Conservation (phyloP, 108 stramenopile species). For the Schizochytrium sp. region DNA sequence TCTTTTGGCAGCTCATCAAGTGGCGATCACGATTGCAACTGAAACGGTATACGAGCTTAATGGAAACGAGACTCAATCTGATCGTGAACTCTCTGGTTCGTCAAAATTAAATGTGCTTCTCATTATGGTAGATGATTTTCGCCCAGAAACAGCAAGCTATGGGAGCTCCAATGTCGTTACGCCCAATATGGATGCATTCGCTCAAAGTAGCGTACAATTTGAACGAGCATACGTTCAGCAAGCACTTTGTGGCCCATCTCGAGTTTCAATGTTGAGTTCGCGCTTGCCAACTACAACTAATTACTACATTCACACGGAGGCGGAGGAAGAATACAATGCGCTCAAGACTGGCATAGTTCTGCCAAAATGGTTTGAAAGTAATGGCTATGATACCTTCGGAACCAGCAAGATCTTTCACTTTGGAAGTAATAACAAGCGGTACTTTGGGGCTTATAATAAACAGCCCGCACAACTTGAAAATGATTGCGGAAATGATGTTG, state of each 20-base stretch:
- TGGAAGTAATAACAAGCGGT: background rate
- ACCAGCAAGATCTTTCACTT: conserved; percentile 53
- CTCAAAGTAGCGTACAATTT: background rate
- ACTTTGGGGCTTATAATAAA: conserved; percentile 11
- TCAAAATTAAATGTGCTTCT: conserved; percentile 32
- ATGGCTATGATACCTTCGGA: conserved; percentile 23
- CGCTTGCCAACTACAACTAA: conserved; percentile 3
- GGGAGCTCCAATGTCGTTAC: conserved; percentile 33
- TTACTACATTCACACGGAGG: conserved; percentile 27
- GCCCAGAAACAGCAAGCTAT: background rate
- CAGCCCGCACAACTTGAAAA: background rate
- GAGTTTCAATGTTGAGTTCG: background rate
- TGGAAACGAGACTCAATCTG: too few relatives aligned
- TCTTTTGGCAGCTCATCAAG: too few relatives aligned
- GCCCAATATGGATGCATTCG: conserved; percentile 18
- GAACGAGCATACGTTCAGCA: background rate
- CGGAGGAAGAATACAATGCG: conserved; percentile 21
- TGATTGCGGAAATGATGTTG: conserved; percentile 36
- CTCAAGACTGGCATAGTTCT: background rate
- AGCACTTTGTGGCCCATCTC: conserved; percentile 37
- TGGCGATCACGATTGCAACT: too few relatives aligned
- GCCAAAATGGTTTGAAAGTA: background rate
- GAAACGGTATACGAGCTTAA: too few relatives aligned
- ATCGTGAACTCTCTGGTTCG: too few relatives aligned
- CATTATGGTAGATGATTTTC: conserved; percentile 10